These are phyloP conservation scores for Ophidiomyces ophidiicola DNA, from an alignment of 2,329 filamentous ascomycete species.

Conservation along the genomic window DNA sequence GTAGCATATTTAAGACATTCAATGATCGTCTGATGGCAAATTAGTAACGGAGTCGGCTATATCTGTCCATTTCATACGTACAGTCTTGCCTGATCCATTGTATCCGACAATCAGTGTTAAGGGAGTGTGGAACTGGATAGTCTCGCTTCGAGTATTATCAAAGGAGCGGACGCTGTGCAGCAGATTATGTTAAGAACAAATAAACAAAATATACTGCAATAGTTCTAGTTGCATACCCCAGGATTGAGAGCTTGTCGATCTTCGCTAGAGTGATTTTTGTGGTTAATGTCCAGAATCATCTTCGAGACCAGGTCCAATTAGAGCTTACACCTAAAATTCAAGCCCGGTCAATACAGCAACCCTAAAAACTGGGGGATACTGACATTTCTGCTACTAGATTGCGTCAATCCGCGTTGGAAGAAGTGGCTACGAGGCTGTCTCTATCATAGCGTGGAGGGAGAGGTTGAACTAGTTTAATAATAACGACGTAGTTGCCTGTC, in stretches of 20 bases:
- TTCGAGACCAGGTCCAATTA: not conserved
- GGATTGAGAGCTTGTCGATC: constrained; percentile 80
- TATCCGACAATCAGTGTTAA: constrained; percentile 92
- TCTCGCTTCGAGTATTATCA: constrained; percentile 59
- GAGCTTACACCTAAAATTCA: constrained; percentile 14
- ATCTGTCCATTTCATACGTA: constrained; percentile 22
- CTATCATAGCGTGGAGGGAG: not conserved
- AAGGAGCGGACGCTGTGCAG: constrained; percentile 67
- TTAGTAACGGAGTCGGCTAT: constrained; percentile 7
- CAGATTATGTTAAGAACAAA: constrained; percentile 6
- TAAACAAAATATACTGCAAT: constrained; percentile 4
- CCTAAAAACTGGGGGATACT: not conserved
- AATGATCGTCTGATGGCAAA: constrained; percentile 67
- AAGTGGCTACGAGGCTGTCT: not conserved
- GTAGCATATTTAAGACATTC: constrained; percentile 98
- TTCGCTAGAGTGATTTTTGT: constrained; percentile 43
- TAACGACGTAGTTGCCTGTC: constrained; percentile 5
- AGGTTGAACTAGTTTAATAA: too few species aligned
- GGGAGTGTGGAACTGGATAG: constrained; percentile 77
- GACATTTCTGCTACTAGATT: constrained; percentile 12
- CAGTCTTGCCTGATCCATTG: constrained; percentile 94
- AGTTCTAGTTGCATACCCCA: constrained; percentile 52
- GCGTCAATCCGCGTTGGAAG: not conserved
- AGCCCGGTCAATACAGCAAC: constrained; percentile 6
- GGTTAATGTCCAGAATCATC: not conserved